Evolutionary conservation across 768 basidiomycete species (phyloP), one percentile per base, ranked within the genome.

Genomic region (Hydnum rufescens): DNA sequence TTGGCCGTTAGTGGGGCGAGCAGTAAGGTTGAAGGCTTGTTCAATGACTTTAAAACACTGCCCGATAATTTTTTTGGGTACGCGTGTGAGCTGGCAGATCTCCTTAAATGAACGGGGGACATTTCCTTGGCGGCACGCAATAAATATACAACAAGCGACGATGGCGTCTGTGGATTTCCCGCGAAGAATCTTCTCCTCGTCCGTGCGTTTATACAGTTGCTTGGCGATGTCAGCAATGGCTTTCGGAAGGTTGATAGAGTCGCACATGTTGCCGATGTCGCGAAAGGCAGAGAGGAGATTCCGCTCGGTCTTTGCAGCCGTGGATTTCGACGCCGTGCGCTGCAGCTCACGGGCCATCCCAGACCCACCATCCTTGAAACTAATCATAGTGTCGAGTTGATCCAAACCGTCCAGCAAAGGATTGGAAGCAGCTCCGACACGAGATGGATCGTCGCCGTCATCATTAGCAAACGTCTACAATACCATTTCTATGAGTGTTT

Each of bases 401-500:
- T 95, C 92, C 60, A 88, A 81, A 34, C 89, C 90, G 64, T 96
- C 89, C 69, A 97, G 73, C 42, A 92, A 69, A 29, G 92, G 88
- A 65, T 96, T 89, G 19, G 82, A 77, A 42, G 90, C 89, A 52
- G 88, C 90, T 69, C 95, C 95, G 59, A 99, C 95, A 82, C 95
- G 95, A 58, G 95, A 97, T 57, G 95, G 95, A 65, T 99, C 95
- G 64, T 96, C 93, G 57, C 93, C 92, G 71, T 99, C 95, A 61
- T 96, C 93, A 64, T 97, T 95, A 58, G 95, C 95, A 66, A 99
- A 99, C 56, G 95, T 97, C 85, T 96, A 70, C 26, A 49, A 51
- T 42, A 22, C 22, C 19, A 34, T 13, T 53, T 55, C 6, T 8
- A 32, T 23, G 47, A 8, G 23, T 47, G 6, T 8, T 8, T 26